phyloP scores from a whole-genome alignment of 78 protist species.

The Guillardia theta region DNA sequence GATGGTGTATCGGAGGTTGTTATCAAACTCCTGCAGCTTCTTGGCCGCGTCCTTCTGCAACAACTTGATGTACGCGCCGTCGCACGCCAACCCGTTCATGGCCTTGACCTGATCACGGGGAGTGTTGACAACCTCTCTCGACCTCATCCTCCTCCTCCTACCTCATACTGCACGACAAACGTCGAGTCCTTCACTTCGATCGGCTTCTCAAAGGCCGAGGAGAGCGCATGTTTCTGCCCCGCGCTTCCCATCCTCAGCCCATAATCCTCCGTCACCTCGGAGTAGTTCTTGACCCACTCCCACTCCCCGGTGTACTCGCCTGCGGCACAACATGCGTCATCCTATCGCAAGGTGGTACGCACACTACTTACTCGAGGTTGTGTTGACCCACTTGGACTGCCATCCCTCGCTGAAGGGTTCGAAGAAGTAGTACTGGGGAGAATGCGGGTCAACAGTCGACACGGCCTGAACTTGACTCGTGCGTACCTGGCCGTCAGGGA shows the following conservation, averaged over 20 bases:
- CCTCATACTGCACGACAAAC: conserved; percentile 29
- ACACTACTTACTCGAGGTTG: not conserved
- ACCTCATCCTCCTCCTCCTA: not conserved
- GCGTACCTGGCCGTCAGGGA: too few species aligned
- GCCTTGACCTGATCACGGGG: not conserved
- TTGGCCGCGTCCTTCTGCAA: not conserved
- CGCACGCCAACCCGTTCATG: not conserved
- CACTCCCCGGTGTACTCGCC: not conserved
- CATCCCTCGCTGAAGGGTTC: not conserved
- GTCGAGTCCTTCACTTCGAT: not conserved
- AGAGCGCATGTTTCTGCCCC: not conserved
- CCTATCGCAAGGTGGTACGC: not conserved
- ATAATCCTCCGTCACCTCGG: not conserved
- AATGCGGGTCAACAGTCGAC: too few species aligned
- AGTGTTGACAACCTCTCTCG: not conserved
- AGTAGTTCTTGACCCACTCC: not conserved
- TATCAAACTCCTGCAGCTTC: not conserved
- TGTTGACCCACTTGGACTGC: not conserved
- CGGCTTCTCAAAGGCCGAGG: not conserved
- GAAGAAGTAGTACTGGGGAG: too few species aligned
- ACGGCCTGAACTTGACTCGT: too few species aligned
- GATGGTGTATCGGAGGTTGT: conserved; percentile 12
- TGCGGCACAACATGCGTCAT: not conserved
- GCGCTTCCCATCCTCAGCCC: not conserved
- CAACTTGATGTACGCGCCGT: conserved; percentile 16